Evolutionary conservation across 2,329 filamentous ascomycete species (phyloP).

Genomic region (Colletotrichum sp.): DNA sequence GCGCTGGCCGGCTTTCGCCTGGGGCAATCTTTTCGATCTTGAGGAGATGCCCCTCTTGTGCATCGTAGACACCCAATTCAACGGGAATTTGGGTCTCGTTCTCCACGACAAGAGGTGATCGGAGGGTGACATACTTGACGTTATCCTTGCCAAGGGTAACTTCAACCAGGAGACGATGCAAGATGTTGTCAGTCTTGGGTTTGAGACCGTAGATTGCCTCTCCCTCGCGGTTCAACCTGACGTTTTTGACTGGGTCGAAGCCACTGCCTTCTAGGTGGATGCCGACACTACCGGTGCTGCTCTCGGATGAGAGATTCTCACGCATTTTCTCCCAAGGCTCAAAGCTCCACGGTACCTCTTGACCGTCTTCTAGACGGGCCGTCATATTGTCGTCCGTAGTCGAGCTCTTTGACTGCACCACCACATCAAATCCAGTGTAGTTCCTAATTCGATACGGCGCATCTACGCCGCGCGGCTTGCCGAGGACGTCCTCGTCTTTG

Average conservation of each 20-base stretch:
- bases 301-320: constrained; percentile 88
- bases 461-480: constrained; percentile 89
- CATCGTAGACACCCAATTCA: constrained; percentile 90
- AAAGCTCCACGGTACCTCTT: constrained; percentile 94
- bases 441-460: constrained; percentile 94
- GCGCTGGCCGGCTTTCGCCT: constrained; percentile 86
- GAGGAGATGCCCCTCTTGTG: constrained; percentile 84
- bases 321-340: constrained; percentile 97
- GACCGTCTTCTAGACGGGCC: constrained; percentile 82
- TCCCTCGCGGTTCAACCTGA: constrained; percentile 92
- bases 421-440: constrained; percentile 90
- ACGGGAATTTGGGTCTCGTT: constrained; percentile 97
- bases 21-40: constrained; percentile 98
- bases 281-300: constrained; percentile 77
- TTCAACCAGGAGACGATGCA: constrained; percentile 91
- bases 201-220: constrained; percentile 89
- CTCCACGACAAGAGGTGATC: constrained; percentile 89
- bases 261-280: constrained; percentile 90
- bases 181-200: constrained; percentile 82
- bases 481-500: constrained; percentile 87
- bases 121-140: constrained; percentile 96
- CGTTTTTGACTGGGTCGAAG: constrained; percentile 88
- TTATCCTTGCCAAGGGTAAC: constrained; percentile 92
- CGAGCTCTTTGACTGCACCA: constrained; percentile 78
- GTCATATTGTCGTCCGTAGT: constrained; percentile 73